phyloP scores from a whole-genome alignment of 805 yeast species.

The Priceomyces medius region DNA sequence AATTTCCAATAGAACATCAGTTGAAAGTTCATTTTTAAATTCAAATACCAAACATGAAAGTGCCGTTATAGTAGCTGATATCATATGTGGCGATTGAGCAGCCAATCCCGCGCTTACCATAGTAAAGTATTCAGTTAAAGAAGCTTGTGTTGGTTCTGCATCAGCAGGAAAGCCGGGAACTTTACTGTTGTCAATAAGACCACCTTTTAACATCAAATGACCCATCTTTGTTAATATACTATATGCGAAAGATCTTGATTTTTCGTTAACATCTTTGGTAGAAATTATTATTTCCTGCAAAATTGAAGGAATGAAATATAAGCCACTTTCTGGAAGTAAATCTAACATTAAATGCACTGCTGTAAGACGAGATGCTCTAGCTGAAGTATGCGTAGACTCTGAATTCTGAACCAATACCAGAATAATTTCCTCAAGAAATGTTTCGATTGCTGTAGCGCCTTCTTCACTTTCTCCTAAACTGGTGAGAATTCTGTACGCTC shows the following conservation, averaged over 20 bases:
- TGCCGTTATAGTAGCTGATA: slow-evolving; percentile 89
- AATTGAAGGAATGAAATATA: slow-evolving; percentile 76
- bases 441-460: slow-evolving; percentile 55
- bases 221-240: slow-evolving; percentile 79
- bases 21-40: slow-evolving; percentile 64
- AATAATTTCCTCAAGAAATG: slow-evolving; percentile 59
- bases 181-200: slow-evolving; percentile 59
- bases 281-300: slow-evolving; percentile 86
- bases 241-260: slow-evolving; percentile 80
- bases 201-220: slow-evolving; percentile 67
- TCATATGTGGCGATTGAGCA: slow-evolving; percentile 92
- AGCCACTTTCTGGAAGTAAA: slow-evolving; percentile 59
- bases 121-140: slow-evolving; percentile 79
- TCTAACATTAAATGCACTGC: slow-evolving; percentile 64
- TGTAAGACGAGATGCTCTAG: slow-evolving; percentile 75
- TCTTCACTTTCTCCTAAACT: slow-evolving; percentile 66
- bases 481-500: slow-evolving; percentile 78
- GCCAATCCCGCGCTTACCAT: slow-evolving; percentile 96
- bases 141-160: slow-evolving; percentile 65
- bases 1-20: slow-evolving; percentile 66
- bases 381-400: slow-evolving; percentile 61
- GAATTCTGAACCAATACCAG: slow-evolving; percentile 57
- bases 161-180: slow-evolving; percentile 66
- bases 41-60: slow-evolving; percentile 84
- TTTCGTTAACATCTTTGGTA: slow-evolving; percentile 91